Evolutionary conservation across 176 grass and related monocot species (phyloP).

Genomic region (Juncus inflexus): DNA sequence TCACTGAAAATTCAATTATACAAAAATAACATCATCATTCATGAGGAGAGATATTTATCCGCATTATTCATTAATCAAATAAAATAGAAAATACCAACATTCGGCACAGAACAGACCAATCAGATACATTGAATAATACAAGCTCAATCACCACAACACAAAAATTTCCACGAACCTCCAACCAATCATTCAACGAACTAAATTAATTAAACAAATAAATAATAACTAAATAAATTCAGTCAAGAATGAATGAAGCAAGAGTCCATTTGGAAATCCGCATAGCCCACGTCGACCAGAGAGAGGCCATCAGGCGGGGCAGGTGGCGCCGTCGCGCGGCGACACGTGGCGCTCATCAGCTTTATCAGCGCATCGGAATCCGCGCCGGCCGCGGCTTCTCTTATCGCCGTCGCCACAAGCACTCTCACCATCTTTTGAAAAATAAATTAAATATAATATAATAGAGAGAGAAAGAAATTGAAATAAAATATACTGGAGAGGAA

Average conservation of each 20-base stretch:
- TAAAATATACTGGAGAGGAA: not conserved
- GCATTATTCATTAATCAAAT: no score
- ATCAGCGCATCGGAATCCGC: conserved; percentile 54
- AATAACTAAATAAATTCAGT: no score
- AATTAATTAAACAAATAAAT: no score
- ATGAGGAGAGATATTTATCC: no score
- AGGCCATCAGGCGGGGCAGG: conserved; percentile 85
- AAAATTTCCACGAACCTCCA: no score
- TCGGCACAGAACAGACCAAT: no score
- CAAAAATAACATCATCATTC: no score
- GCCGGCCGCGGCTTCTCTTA: conserved; percentile 85
- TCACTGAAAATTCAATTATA: no score
- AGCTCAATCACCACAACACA: no score
- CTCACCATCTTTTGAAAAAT: conserved; percentile 72
- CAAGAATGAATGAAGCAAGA: conserved; percentile 45
- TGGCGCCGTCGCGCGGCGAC: conserved; percentile 80
- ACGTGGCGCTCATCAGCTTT: conserved; percentile 74
- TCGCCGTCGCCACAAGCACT: conserved; percentile 70
- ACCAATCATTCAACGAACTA: no score
- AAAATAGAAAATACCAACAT: no score
- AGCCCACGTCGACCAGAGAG: conserved; percentile 81
- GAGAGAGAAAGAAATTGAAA: not conserved
- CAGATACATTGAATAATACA: no score
- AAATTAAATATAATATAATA: not conserved
- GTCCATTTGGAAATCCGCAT: conserved; percentile 49